These are phyloP conservation scores for Tilletiopsis washingtonensis DNA, from an alignment of 1,284 basidiomycete species.

Conservation along the genomic window DNA sequence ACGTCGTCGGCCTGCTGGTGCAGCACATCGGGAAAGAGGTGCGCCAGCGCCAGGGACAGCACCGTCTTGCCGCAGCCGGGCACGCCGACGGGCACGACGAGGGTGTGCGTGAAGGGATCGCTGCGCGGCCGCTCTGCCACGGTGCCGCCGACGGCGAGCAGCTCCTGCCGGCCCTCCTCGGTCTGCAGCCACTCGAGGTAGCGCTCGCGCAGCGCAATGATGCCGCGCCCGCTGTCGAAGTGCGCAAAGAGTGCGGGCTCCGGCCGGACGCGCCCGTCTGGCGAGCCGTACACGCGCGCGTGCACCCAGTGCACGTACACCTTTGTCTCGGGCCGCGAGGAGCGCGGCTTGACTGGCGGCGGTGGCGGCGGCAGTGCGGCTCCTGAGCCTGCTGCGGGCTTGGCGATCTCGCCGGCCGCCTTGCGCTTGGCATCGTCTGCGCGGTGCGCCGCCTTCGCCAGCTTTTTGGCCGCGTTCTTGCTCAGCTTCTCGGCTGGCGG, in stretches of 20 bases:
- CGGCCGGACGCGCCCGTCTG: conserved; percentile 59
- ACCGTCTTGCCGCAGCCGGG: conserved; percentile 95
- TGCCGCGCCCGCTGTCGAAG: conserved; percentile 66
- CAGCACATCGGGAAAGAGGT: conserved; percentile 72
- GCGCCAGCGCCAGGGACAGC: conserved; percentile 66
- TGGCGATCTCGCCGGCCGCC: neutral
- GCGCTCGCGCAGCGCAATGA: conserved; percentile 71
- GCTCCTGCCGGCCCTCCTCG: conserved; percentile 16
- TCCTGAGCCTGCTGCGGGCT: neutral
- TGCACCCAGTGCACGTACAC: conserved; percentile 39
- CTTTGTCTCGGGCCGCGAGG: conserved; percentile 28
- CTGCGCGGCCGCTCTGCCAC: conserved; percentile 2
- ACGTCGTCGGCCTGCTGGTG: conserved; percentile 77
- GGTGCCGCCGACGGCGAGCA: conserved; percentile 48
- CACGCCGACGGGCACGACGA: conserved; percentile 80
- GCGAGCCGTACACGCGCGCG: conserved; percentile 33
- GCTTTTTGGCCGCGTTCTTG: conserved; percentile 19
- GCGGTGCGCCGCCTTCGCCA: conserved; percentile 7
- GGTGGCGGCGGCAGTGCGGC: neutral
- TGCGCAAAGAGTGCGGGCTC: conserved; percentile 60
- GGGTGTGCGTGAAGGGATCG: conserved; percentile 61
- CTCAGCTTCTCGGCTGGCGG: conserved; percentile 7
- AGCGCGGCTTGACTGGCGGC: conserved; percentile 1
- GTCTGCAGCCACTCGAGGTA: conserved; percentile 66
- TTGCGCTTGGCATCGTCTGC: neutral